Base-by-base conservation (phyloP, 2,329 filamentous ascomycete genomes). In the Pseudonectria foliicola region DNA sequence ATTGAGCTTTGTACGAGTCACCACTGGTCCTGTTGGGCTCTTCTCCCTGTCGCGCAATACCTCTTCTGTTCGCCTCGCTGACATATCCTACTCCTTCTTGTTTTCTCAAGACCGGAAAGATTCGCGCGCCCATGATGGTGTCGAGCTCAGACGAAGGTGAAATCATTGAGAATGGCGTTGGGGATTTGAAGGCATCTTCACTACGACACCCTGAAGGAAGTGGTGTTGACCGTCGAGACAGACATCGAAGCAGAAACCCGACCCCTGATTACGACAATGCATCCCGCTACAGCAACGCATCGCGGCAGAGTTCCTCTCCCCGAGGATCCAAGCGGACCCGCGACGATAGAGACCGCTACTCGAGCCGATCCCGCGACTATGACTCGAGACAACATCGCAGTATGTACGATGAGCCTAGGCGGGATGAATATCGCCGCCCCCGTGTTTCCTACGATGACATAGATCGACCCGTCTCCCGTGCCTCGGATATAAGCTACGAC, bases 211-310 rank as follows among this genome's bases (percentile, higher is more conserved):
- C 75, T 73, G 77, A 80, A 75, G 75, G 79, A 82, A 80, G 70
- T 77, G 80, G 75, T 77, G 81, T 94, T 94, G 85, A 94, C 86
- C 84, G 82, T 77, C 79, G 73, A 74, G 76, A 83, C 84, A 94
- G 87, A 89, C 73, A 66, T 67, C 77, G 73, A 65, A 70, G 64
- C 61, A 75, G 70, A 71, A 57, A 66, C 51, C 73, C 75, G 56
- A 77, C 76, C 44, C 75, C 75, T 49, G 72, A 74, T 29, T 55
- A 64, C 63, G 66, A 66, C 56, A 54, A 61, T 45, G 57, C 59
- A 43, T 61, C 66, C 31, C 67, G 61, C 53, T 52, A 63, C 48
- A 63, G 59, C 51, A 56, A 53, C 45, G 59, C 59, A 13, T 56
- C 59, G 35, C 66, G 69, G 52, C 67, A 66, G 48, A 73, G 67